Evolutionary conservation across 148 eudicot genomes (phyloP), one percentile per base, ranked within the genome.

Genomic region (Silene latifolia): DNA sequence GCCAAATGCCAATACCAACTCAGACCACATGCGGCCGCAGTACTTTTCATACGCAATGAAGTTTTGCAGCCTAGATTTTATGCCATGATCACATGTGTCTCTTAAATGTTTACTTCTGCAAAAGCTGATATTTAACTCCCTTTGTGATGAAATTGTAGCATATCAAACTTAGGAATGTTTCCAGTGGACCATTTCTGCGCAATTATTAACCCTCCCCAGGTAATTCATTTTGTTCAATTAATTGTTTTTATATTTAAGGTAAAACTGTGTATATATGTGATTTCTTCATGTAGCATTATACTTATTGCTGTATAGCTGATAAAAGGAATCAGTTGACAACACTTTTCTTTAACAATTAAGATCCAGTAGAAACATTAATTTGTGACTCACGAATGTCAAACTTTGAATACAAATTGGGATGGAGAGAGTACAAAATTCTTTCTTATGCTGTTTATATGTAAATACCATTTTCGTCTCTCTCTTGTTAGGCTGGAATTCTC

Each of bases 121-220:
- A 58, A 18, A 71, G 12, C 58, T 60, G 56, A 76, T 17, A 44
- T 47, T 4, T 64, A 42, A 48, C 9, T 60, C 20, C 25, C 29
- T 47, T 27, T n/a, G 17, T 81, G 56, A 51, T 60, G 56, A 56
- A 48, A 51, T 6, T 90, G 85, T 87, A 95, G 98, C 88, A 95
- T 95, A 76, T 90, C 98, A 70, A 95, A 95, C 83, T 83, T 95
- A 75, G 98, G 98, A 72, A 95, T 95, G 98, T 95, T 85, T 75
- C 98, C 97, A 4, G 98, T 94, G 77, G 98, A 95, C 77, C 84
- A 79, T 48, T 95, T 95, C 85, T 95, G 97, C 80, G 97, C 98
- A 65, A 92, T 95, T 67, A 89, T 95, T 63, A 95, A 95, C 73
- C 98, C 98, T 47, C 97, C 98, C 17, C 98, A 92, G 98, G 98